Conservation (phyloP, 2,329 filamentous ascomycete genomes). For the Colletotrichum sp. region DNA sequence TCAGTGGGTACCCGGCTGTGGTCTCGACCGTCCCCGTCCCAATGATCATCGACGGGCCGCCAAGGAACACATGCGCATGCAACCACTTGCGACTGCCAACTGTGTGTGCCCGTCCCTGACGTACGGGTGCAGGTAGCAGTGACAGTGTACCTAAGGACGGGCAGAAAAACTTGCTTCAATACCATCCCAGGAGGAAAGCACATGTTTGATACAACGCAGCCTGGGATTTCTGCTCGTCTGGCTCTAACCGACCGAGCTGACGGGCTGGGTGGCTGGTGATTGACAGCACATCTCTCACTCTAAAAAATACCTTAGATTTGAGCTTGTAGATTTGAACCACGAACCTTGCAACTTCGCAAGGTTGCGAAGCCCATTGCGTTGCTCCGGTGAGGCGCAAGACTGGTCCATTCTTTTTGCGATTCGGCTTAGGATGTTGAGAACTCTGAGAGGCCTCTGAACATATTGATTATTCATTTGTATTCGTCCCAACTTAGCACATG, state of each 20-base stretch:
- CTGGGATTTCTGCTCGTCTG: neutral
- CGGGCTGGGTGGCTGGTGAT: neutral
- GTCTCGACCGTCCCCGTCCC: constrained; percentile 12
- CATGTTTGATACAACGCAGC: neutral
- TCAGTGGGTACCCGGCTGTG: constrained; percentile 2
- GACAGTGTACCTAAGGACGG: neutral
- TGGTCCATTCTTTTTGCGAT: neutral
- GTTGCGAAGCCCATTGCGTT: neutral
- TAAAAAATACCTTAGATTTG: constrained; percentile 12
- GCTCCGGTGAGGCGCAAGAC: neutral
- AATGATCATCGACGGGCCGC: constrained; percentile 13
- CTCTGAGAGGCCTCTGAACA: neutral
- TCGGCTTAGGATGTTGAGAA: neutral
- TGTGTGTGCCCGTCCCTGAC: neutral
- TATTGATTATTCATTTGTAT: neutral
- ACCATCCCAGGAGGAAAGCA: neutral
- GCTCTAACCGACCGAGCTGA: neutral
- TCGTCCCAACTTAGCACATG: neutral
- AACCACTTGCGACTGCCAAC: neutral
- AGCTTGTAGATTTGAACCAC: neutral
- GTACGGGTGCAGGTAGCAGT: neutral
- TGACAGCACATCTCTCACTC: constrained; percentile 12
- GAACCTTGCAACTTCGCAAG: neutral
- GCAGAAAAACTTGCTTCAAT: neutral
- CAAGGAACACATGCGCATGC: constrained; percentile 6